These are phyloP conservation scores for Colletotrichum spaethianum DNA, from an alignment of 2,329 filamentous ascomycete genomes.

Conservation along the genomic window DNA sequence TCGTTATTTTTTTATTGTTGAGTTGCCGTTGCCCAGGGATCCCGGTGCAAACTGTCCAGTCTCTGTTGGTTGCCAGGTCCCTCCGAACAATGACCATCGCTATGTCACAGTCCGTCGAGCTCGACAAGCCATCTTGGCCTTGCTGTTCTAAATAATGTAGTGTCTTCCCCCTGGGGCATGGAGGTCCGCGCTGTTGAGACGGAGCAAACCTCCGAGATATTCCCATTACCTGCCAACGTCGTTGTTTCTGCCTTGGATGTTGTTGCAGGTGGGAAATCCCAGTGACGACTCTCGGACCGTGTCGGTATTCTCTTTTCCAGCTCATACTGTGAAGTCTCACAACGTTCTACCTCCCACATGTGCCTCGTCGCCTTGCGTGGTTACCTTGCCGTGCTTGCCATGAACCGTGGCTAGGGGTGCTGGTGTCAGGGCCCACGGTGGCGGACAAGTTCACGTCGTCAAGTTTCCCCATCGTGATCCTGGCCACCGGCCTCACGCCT, in stretches of 20 bases:
- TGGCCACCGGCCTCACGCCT: slow-evolving; percentile 1
- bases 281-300: background rate
- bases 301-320: background rate
- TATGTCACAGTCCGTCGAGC: background rate
- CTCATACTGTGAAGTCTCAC: background rate
- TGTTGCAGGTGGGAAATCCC: background rate
- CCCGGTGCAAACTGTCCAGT: background rate
- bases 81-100: background rate
- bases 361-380: slow-evolving; percentile 11
- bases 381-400: background rate
- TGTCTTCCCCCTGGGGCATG: background rate
- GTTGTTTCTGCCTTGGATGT: background rate
- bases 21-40: background rate
- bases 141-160: background rate
- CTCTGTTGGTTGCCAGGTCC: background rate
- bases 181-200: slow-evolving; percentile 13
- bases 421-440: slow-evolving; percentile 11
- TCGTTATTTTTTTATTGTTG: background rate
- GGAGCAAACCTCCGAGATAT: slow-evolving; percentile 36
- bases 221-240: slow-evolving; percentile 2
- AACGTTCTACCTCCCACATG: background rate
- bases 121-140: background rate
- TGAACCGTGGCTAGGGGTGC: background rate
- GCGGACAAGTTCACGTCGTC: slow-evolving; percentile 14
- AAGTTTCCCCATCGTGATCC: slow-evolving; percentile 7